Evolutionary conservation across 768 basidiomycete genomes (phyloP), one percentile per base, ranked within the genome.

Genomic region (Dacryopinax primogenitus): DNA sequence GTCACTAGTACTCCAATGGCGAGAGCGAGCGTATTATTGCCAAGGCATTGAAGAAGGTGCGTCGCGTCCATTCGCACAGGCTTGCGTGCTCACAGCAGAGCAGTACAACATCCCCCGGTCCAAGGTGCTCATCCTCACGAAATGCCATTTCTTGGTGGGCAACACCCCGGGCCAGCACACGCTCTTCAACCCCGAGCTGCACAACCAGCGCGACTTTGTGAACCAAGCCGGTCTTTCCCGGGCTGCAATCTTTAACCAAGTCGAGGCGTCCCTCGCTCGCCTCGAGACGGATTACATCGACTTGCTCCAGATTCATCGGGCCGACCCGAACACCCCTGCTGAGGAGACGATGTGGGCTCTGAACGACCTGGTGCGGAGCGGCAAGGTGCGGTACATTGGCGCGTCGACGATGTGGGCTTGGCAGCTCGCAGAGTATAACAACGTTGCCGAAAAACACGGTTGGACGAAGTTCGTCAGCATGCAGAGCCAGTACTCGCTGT

Each of bases 261-360:
- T 66, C 65, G 61, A 62, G 3, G 51, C 28, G 16, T 62, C 58
- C 32, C 28, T 66, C 4, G 65, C 61, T 18, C 30, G 67, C 1
- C 58, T 67, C 28, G 36, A 58, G 35, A 62, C 61, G 33, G 32
- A 41, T 9, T 67, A 67, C 41, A 58, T 66, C 65, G 67, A 67
- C 41, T 36, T 67, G 26, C 65, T 67, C 18, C 64, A 65, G 66
- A 77, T 86, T 33, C 81, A 82, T 51, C 70, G 76, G 15, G 79
- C 74, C 36, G 81, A 81, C 64, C 35, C 69, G 11, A 65, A 66
- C 0, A 74, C 77, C 0, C 73, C 81, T 6, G 66, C 72, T 0
- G 77, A 77, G 61, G 80, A 82, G 70, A 82, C 76, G 0, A 86
- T 86, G 84, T 80, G 83, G 78, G 84, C 84, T 3, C 76, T 86